A percentile compares a stretch with the other conserved stretches of the same genome.
Conservation (phyloP, 208 protist species). For the Wallacemonas rigidus region DNA sequence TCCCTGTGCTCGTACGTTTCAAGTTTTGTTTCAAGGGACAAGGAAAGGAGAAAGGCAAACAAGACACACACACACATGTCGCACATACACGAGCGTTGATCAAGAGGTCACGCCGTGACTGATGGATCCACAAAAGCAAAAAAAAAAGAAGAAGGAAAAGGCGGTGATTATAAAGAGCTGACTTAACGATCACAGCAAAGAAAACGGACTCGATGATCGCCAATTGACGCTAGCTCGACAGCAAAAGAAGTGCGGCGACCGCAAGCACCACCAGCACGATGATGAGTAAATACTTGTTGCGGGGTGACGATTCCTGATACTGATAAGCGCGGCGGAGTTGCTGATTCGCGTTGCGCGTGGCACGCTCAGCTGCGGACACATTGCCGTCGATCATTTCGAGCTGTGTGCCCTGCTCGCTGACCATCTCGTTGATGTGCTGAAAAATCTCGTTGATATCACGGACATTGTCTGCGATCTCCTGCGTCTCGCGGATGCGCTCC, state of each 20-base stretch:
- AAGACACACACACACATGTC: too few relatives aligned
- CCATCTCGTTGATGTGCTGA: slow-evolving; percentile 82
- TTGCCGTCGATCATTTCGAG: slow-evolving; percentile 77
- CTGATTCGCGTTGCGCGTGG: slow-evolving; percentile 66
- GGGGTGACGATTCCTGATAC: slow-evolving; percentile 52
- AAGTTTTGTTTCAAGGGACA: not conserved
- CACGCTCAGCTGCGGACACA: slow-evolving; percentile 44
- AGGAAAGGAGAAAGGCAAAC: slow-evolving; percentile 2
- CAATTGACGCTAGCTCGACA: not conserved
- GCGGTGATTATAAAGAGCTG: not conserved
- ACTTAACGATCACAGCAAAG: slow-evolving; percentile 13
- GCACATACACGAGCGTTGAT: too few relatives aligned
- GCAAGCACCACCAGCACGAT: slow-evolving; percentile 58
- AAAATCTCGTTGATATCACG: slow-evolving; percentile 89
- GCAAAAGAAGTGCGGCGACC: slow-evolving; percentile 30
- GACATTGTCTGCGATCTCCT: slow-evolving; percentile 86
- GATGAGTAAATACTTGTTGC: slow-evolving; percentile 64
- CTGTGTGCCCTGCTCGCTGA: slow-evolving; percentile 78
- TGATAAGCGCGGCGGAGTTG: slow-evolving; percentile 68
- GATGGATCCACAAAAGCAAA: slow-evolving; percentile 11
- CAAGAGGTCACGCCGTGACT: not conserved
- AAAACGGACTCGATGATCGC: slow-evolving; percentile 3
- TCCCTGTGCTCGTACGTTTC: too few relatives aligned
- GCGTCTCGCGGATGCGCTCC: slow-evolving; percentile 75
- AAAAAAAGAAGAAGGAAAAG: slow-evolving; percentile 18